A percentile compares a stretch with the other conserved stretches of the same genome.
These are phyloP conservation scores for Pseudopithomyces chartarum DNA, from an alignment of 2,329 filamentous ascomycete genomes.

Conservation along the genomic window DNA sequence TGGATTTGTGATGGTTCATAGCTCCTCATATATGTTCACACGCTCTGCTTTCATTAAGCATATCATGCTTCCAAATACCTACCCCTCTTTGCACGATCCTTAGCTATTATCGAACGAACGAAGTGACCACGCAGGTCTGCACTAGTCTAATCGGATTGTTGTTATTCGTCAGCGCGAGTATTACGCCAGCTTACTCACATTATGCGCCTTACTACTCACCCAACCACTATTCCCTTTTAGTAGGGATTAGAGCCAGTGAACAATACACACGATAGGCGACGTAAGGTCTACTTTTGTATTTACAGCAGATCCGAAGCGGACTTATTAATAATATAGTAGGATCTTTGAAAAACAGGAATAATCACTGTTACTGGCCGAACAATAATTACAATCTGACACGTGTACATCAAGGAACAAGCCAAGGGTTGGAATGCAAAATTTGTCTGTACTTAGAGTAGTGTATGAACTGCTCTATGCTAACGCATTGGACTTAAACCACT, in stretches of 20 bases:
- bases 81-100: slow-evolving; percentile 9
- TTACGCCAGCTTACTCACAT: slow-evolving; percentile 32
- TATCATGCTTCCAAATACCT: slow-evolving; percentile 10
- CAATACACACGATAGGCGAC: too few relatives aligned
- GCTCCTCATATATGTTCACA: not conserved
- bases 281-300: too few relatives aligned
- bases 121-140: not conserved
- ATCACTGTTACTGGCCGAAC: too few relatives aligned
- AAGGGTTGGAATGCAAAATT: too few relatives aligned
- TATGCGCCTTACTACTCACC: not conserved
- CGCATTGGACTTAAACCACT: not conserved
- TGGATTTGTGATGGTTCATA: not conserved
- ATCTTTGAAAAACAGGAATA: too few relatives aligned
- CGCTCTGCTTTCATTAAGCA: too few relatives aligned
- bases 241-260: too few relatives aligned
- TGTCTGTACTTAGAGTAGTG: not conserved
- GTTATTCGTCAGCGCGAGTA: slow-evolving; percentile 18
- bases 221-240: too few relatives aligned
- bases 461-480: not conserved
- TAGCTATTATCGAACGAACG: slow-evolving; percentile 7
- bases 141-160: slow-evolving; percentile 16
- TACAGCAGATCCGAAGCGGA: too few relatives aligned
- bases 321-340: too few relatives aligned
- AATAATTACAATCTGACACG: too few relatives aligned
- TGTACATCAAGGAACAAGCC: too few relatives aligned